A percentile compares a stretch with the other conserved stretches of the same genome.
Evolutionary conservation across 305 asterid genomes (phyloP).

Genomic region (Rubia occidens): DNA sequence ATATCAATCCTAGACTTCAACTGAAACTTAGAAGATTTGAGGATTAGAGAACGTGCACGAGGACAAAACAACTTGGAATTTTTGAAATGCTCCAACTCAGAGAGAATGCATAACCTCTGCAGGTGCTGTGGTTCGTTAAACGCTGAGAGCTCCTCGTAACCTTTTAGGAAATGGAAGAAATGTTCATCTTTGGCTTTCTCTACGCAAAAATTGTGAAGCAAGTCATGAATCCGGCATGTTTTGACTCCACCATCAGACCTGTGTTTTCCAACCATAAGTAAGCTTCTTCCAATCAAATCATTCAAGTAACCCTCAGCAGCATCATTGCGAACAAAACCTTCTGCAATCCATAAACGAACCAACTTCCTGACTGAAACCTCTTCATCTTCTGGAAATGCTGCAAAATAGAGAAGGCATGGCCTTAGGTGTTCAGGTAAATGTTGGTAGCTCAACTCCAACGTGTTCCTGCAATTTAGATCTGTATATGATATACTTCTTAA

Average conservation of each 20-base stretch:
- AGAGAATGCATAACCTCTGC: neutral
- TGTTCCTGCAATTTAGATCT: neutral
- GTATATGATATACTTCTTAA: neutral
- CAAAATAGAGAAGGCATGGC: neutral
- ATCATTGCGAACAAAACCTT: neutral
- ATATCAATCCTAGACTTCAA: neutral
- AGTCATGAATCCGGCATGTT: neutral
- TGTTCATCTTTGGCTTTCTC: neutral
- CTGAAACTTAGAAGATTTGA: too few relatives aligned
- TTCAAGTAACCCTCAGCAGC: neutral
- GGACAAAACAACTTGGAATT: neutral
- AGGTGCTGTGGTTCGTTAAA: neutral
- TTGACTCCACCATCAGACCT: neutral
- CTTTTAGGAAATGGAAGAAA: neutral
- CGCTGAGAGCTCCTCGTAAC: neutral
- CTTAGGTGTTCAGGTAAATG: neutral
- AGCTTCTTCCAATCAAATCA: neutral
- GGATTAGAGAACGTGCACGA: neutral
- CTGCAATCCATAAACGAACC: neutral
- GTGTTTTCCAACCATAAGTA: neutral
- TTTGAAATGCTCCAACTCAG: neutral
- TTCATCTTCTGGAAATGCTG: neutral
- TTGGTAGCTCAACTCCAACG: neutral
- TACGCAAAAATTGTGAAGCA: neutral
- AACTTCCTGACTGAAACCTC: neutral